A percentile compares a stretch with the other conserved stretches of the same genome.
Conservation (phyloP, 108 stramenopile species). For the Cyclotella baltica region DNA sequence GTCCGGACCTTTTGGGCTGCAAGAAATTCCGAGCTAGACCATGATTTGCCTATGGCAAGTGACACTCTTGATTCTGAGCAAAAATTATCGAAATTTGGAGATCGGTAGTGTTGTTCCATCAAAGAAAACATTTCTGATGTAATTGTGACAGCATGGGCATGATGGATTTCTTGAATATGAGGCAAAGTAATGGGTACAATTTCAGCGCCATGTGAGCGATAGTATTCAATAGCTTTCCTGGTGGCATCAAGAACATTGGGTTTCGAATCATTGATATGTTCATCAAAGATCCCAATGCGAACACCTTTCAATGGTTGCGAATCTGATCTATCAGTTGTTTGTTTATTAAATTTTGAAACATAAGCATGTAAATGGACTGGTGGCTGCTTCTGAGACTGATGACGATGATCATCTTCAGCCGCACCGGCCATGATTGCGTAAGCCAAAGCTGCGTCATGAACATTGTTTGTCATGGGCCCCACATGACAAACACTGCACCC, state of each 20-base stretch:
- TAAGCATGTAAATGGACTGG: constrained; percentile 38
- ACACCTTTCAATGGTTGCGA: constrained; percentile 25
- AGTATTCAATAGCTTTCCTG: constrained; percentile 38
- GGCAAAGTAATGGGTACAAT: constrained; percentile 63
- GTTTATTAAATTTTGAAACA: not conserved
- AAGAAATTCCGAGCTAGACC: constrained; percentile 54
- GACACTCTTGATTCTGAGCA: constrained; percentile 57
- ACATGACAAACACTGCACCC: constrained; percentile 39
- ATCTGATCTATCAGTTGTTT: too few relatives aligned
- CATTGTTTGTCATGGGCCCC: constrained; percentile 51
- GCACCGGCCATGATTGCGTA: constrained; percentile 54
- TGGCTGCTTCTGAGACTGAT: constrained; percentile 14
- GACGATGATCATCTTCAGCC: constrained; percentile 29
- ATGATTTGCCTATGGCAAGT: constrained; percentile 49
- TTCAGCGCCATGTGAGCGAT: constrained; percentile 42
- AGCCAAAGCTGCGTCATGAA: constrained; percentile 46
- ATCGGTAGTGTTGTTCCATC: constrained; percentile 44
- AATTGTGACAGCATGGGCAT: constrained; percentile 65
- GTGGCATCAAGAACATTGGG: constrained; percentile 24
- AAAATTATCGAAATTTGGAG: constrained; percentile 16
- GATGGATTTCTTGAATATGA: constrained; percentile 52
- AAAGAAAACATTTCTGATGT: constrained; percentile 51
- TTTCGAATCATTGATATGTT: constrained; percentile 47
- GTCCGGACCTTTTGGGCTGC: constrained; percentile 57
- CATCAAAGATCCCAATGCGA: constrained; percentile 42